These are phyloP conservation scores for Colletotrichum nymphaeae DNA, from an alignment of 2,329 filamentous ascomycete species.

Conservation along the genomic window DNA sequence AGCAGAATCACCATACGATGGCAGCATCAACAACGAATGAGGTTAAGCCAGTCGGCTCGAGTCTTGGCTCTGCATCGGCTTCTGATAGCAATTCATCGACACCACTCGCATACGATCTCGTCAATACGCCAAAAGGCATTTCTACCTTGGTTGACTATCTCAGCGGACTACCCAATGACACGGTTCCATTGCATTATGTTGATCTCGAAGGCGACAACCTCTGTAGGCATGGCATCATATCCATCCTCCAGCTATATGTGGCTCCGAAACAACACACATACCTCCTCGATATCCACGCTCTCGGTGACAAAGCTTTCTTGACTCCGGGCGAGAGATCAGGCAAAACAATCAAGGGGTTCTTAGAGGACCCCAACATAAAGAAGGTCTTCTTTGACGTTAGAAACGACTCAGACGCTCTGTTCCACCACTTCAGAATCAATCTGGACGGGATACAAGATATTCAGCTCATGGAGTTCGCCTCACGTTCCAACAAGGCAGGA, in stretches of 20 bases:
- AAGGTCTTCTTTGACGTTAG: slow-evolving; percentile 71
- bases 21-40: too few relatives aligned
- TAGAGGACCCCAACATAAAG: slow-evolving; percentile 54
- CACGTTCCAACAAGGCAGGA: slow-evolving; percentile 30
- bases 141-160: slow-evolving; percentile 38
- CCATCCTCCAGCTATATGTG: slow-evolving; percentile 55
- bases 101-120: not conserved
- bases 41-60: too few relatives aligned
- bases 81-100: too few relatives aligned
- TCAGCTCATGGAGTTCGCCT: slow-evolving; percentile 66
- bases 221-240: slow-evolving; percentile 54
- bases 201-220: slow-evolving; percentile 62
- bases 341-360: slow-evolving; percentile 49
- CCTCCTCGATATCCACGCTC: slow-evolving; percentile 57
- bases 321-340: not conserved
- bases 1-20: too few relatives aligned
- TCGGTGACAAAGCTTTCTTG: slow-evolving; percentile 47
- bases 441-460: slow-evolving; percentile 61
- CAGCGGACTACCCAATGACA: not conserved
- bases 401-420: slow-evolving; percentile 68
- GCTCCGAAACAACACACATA: slow-evolving; percentile 45
- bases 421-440: slow-evolving; percentile 53
- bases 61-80: too few relatives aligned
- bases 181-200: slow-evolving; percentile 55
- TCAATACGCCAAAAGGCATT: slow-evolving; percentile 35